These are phyloP conservation scores for Kluyveromyces wickerhamii DNA, from an alignment of 805 yeast species.

Conservation along the genomic window DNA sequence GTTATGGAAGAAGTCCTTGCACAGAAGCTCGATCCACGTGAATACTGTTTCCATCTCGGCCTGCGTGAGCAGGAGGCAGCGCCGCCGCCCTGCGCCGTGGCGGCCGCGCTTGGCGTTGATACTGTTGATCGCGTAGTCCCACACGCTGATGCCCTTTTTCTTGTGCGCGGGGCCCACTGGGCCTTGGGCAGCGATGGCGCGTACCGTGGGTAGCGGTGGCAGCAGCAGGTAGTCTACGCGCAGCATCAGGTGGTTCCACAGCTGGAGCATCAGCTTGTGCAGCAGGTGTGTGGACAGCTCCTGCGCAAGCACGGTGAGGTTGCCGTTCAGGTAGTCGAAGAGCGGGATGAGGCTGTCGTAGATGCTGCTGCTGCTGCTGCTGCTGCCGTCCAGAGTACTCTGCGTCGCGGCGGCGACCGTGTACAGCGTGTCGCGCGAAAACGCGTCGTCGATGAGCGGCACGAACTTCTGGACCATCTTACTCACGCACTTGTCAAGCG, in stretches of 20 bases:
- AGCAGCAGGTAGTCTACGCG: slow-evolving; percentile 64
- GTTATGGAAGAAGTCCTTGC: slow-evolving; percentile 69
- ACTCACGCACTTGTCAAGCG: slow-evolving; percentile 59
- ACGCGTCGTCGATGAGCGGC: slow-evolving; percentile 47
- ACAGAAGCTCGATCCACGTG: slow-evolving; percentile 59
- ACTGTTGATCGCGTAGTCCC: not conserved
- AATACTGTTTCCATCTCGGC: slow-evolving; percentile 60
- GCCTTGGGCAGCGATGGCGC: slow-evolving; percentile 8
- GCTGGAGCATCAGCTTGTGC: slow-evolving; percentile 59
- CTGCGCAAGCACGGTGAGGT: slow-evolving; percentile 55
- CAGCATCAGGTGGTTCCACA: slow-evolving; percentile 69
- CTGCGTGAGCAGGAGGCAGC: slow-evolving; percentile 34
- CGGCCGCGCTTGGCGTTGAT: slow-evolving; percentile 16
- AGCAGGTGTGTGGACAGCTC: slow-evolving; percentile 48
- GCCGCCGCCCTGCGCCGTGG: slow-evolving; percentile 41
- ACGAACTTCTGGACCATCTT: slow-evolving; percentile 69
- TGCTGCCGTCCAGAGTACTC: slow-evolving; percentile 45
- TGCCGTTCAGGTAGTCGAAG: slow-evolving; percentile 64
- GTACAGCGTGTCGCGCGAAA: slow-evolving; percentile 51
- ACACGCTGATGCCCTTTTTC: not conserved
- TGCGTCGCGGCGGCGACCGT: slow-evolving; percentile 45
- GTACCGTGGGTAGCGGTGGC: slow-evolving; percentile 51
- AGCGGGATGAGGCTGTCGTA: slow-evolving; percentile 66
- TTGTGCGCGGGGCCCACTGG: slow-evolving; percentile 5
- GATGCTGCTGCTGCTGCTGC: slow-evolving; percentile 40